Conservation (phyloP, 2,329 filamentous ascomycete species). For the Hortaea werneckii region DNA sequence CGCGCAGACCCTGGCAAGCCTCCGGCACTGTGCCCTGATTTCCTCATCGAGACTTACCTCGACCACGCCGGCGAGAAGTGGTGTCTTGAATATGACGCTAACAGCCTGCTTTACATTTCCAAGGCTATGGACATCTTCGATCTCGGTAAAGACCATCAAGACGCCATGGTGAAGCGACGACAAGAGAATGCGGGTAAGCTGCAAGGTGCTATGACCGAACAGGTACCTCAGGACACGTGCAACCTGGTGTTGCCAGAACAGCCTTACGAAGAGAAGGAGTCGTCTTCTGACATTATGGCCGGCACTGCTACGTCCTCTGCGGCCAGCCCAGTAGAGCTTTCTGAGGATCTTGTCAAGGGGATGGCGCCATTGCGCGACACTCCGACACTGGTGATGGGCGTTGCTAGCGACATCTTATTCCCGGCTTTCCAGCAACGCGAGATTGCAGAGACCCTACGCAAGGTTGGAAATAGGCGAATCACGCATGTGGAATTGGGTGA, state of each 20-base stretch:
- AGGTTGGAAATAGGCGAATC: conserved; percentile 68
- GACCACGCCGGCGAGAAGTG: conserved; percentile 98
- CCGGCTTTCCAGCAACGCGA: conserved; percentile 97
- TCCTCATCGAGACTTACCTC: conserved; percentile 94
- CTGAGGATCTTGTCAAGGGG: conserved; percentile 69
- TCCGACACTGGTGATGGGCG: conserved; percentile 80
- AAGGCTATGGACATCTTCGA: conserved; percentile 99
- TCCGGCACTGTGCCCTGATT: conserved; percentile 91
- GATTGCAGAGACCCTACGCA: conserved; percentile 71
- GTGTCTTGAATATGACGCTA: conserved; percentile 90
- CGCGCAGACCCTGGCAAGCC: conserved; percentile 77
- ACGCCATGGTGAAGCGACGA: conserved; percentile 52
- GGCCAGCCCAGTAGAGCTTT: conserved; percentile 41
- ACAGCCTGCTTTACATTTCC: conserved; percentile 89
- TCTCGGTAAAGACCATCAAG: conserved; percentile 62
- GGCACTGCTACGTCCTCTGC: conserved; percentile 17
- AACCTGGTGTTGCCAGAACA: conserved; percentile 70
- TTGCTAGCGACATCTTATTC: conserved; percentile 92
- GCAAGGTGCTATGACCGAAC: conserved; percentile 24
- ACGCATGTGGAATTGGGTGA: conserved; percentile 86
- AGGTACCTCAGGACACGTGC: conserved; percentile 46
- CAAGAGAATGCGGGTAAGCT: conserved; percentile 50
- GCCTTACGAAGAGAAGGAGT: conserved; percentile 80
- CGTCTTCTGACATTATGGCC: conserved; percentile 32
- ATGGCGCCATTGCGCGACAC: conserved; percentile 62